Conservation (phyloP, 2,329 filamentous ascomycete species). For the Verticillium klebahnii region DNA sequence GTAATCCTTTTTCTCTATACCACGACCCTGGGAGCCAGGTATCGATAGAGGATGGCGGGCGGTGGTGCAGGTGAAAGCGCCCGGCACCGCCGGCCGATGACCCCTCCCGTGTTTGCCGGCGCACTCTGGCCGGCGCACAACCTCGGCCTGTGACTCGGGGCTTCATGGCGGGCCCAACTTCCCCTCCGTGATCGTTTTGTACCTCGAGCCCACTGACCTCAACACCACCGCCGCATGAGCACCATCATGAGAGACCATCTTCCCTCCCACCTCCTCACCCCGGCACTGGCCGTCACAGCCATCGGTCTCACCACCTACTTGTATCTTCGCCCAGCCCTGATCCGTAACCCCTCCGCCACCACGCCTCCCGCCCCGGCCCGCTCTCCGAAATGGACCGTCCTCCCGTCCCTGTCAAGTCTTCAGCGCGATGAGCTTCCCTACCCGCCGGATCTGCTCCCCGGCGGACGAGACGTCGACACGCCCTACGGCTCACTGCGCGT, state of each 20-base stretch:
- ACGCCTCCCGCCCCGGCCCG: slow-evolving; percentile 6
- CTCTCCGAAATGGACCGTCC: slow-evolving; percentile 9
- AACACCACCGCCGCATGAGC: not conserved
- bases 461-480: slow-evolving; percentile 62
- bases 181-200: not conserved
- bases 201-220: not conserved
- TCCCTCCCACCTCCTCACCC: not conserved
- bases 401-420: slow-evolving; percentile 5
- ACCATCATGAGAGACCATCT: not conserved
- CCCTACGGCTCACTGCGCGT: slow-evolving; percentile 68
- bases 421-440: slow-evolving; percentile 49
- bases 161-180: no score
- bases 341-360: not conserved
- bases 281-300: slow-evolving; percentile 6
- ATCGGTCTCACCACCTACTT: slow-evolving; percentile 31
- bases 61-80: no score
- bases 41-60: no score
- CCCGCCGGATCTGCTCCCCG: slow-evolving; percentile 65
- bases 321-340: slow-evolving; percentile 19
- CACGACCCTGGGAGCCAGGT: no score
- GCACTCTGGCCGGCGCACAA: no score
- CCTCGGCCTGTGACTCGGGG: no score
- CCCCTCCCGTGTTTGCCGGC: no score
- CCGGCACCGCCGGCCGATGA: no score
- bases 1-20: no score